These are phyloP conservation scores for Flaveria ramosissima DNA, from an alignment of 129 eudicot genomes.

Conservation along the genomic window DNA sequence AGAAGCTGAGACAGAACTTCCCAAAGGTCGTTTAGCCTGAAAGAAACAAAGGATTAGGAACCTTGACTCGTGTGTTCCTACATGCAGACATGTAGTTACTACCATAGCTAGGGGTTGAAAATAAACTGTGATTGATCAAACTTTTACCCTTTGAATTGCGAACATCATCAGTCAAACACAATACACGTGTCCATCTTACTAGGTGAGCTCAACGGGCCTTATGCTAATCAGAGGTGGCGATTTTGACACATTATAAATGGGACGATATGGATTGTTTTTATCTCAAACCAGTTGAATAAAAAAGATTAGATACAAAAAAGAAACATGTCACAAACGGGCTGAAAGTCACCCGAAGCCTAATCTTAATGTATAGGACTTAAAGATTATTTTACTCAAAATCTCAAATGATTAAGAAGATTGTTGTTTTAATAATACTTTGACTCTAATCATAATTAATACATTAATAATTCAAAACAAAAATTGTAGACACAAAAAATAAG, in stretches of 20 bases:
- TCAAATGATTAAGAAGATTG: neutral
- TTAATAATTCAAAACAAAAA: neutral
- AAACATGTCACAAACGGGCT: neutral
- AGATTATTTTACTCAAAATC: neutral
- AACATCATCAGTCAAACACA: neutral
- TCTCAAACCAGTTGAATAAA: neutral
- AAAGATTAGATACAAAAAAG: neutral
- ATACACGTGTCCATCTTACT: neutral
- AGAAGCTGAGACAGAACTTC: conserved; percentile 40
- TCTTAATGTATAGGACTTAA: neutral
- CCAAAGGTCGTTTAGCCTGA: conserved; percentile 26
- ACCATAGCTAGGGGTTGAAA: neutral
- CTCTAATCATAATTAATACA: neutral
- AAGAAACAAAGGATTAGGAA: conserved; percentile 13
- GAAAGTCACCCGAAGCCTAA: neutral
- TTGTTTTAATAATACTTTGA: neutral
- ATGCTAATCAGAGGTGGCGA: neutral
- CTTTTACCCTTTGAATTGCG: neutral
- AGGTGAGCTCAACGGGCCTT: neutral
- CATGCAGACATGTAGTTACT: conserved; percentile 9
- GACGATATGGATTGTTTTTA: neutral
- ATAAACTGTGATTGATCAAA: neutral
- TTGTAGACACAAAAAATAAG: too few species aligned
- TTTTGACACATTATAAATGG: neutral
- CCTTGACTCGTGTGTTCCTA: neutral